Base-by-base conservation (phyloP, 2,329 filamentous ascomycete species). In the Lojkania enalia region DNA sequence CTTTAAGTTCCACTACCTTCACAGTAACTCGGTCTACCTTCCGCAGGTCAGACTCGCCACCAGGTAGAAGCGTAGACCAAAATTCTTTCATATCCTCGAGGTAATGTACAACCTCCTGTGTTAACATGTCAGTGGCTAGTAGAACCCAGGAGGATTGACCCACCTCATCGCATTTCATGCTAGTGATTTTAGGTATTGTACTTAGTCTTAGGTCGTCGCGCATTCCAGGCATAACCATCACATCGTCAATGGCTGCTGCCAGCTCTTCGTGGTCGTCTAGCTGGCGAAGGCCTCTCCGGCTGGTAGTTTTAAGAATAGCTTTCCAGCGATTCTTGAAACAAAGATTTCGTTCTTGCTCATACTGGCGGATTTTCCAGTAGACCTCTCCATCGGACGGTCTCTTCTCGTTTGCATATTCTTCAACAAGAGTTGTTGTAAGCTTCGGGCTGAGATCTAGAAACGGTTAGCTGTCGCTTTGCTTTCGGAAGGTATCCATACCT, bases 31-130 rank as follows among this genome's bases (percentile, higher is more conserved):
- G 41, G 50, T 68, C 48, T n/a, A 71, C 51, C 43, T 53, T 62
- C 25, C 46, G 32, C 46, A n/a, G n/a, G n/a, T 69, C 65, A 33
- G 42, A 42, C 21, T 51, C 27, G 25, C 19, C 42, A 36, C 69
- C n/a, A 23, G 50, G 39, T 31, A 71, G 57, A 21, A 71, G 54
- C 32, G 53, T 44, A 27, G 49, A 51, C 60, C 52, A 72, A 48
- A 71, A 66, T 23, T 59, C 44, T 43, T 59, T 57, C 31, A 68
- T 62, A 41, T 69, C 70, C 55, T 48, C 66, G 69, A 44, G 54
- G 50, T 32, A 67, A 51, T 35, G 66, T 51, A 52, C 66, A 52
- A 57, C 71, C 20, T 25, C n/a, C 25, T 44, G 70, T 27, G 7
- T n/a, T 9, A n/a, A 7, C 7, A 9, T 9, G 25, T 27, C n/a